These are phyloP conservation scores for Coemansia sp. DNA, from an alignment of 192 early-diverging fungal genomes.

Conservation along the genomic window DNA sequence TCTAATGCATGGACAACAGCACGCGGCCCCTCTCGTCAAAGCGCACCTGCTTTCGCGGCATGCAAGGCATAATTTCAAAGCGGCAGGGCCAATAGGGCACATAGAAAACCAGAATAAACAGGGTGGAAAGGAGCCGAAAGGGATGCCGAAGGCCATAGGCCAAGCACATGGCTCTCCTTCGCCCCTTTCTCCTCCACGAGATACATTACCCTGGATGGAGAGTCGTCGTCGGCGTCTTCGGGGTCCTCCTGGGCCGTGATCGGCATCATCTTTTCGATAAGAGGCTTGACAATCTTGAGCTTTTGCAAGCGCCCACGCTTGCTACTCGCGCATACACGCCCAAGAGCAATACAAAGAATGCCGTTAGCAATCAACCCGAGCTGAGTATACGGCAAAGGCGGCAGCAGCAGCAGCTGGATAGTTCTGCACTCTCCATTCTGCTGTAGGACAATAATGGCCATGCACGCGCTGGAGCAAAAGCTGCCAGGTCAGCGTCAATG, in stretches of 20 bases:
- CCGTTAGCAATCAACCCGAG: background rate
- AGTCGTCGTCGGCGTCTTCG: conserved; percentile 81
- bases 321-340: conserved; percentile 28
- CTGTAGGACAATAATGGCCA: background rate
- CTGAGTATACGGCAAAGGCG: background rate
- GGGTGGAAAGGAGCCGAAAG: background rate
- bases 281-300: conserved; percentile 78
- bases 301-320: conserved; percentile 86
- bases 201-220: conserved; percentile 63
- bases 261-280: conserved; percentile 80
- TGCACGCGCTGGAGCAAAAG: too few species aligned
- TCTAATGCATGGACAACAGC: background rate
- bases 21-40: background rate
- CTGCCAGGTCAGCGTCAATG: background rate
- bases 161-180: background rate
- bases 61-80: background rate
- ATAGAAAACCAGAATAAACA: too few species aligned
- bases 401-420: background rate
- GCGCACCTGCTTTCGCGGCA: too few species aligned
- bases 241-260: conserved; percentile 82
- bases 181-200: background rate
- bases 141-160: background rate
- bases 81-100: background rate
- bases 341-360: conserved; percentile 16
- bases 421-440: too few species aligned